A percentile compares a stretch with the other conserved stretches of the same genome.
Evolutionary conservation across 2,329 filamentous ascomycete genomes (phyloP).

Genomic region (Zasmidium cellare): DNA sequence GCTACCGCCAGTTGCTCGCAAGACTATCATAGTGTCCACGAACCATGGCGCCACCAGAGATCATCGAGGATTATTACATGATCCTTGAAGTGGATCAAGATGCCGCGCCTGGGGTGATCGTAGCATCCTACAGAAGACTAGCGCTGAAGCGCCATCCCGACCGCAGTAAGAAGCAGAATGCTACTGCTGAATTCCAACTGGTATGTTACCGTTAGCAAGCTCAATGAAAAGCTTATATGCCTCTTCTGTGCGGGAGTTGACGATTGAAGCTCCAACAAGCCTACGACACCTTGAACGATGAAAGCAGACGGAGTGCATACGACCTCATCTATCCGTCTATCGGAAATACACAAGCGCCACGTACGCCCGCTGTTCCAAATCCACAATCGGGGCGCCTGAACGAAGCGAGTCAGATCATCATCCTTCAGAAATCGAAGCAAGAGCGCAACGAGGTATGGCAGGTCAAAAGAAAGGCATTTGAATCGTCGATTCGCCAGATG

Average conservation of each 20-base stretch:
- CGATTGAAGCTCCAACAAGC: constrained; percentile 34
- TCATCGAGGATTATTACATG: constrained; percentile 37
- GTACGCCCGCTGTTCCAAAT: neutral
- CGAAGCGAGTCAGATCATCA: constrained; percentile 29
- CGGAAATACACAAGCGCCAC: neutral
- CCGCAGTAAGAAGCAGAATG: constrained; percentile 37
- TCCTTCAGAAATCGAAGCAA: constrained; percentile 30
- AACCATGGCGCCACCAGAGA: constrained; percentile 32
- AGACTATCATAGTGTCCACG: too few species aligned
- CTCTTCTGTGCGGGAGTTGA: too few species aligned
- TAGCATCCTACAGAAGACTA: constrained; percentile 34
- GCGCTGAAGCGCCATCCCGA: constrained; percentile 40
- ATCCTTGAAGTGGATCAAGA: constrained; percentile 33
- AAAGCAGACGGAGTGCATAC: constrained; percentile 33
- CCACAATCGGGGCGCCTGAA: neutral
- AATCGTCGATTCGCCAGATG: constrained; percentile 17
- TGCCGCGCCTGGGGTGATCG: constrained; percentile 30
- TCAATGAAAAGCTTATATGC: neutral
- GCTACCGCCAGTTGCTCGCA: too few species aligned
- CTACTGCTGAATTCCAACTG: constrained; percentile 38
- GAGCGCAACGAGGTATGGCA: constrained; percentile 34
- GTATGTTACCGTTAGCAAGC: constrained; percentile 30
- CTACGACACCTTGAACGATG: constrained; percentile 39
- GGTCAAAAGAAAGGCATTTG: constrained; percentile 23
- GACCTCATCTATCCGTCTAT: constrained; percentile 32